phyloP scores from a whole-genome alignment of 805 yeast species.

The Debaryomyces hansenii region DNA sequence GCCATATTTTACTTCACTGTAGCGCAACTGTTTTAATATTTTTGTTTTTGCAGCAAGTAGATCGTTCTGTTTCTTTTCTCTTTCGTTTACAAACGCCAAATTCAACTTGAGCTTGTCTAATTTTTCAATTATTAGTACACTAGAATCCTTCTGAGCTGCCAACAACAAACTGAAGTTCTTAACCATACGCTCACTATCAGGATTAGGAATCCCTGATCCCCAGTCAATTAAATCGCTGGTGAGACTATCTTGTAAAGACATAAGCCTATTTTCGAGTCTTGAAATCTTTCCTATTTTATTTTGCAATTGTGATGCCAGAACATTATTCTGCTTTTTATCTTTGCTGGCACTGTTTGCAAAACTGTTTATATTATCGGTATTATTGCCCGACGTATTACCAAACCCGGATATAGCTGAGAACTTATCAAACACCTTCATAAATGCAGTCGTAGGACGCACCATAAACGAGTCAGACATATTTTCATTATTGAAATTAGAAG shows the following conservation, averaged over 20 bases:
- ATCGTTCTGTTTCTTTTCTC: constrained; percentile 49
- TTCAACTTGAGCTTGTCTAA: constrained; percentile 45
- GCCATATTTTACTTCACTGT: constrained; percentile 47
- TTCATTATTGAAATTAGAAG: constrained; percentile 10
- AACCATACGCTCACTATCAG: constrained; percentile 38
- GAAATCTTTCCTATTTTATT: constrained; percentile 21
- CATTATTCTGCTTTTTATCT: constrained; percentile 6
- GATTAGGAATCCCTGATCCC: constrained; percentile 39
- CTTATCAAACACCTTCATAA: constrained; percentile 20
- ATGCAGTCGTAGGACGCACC: constrained; percentile 22
- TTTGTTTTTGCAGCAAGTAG: constrained; percentile 36
- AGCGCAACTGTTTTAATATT: constrained; percentile 38
- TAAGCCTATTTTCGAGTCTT: constrained; percentile 37
- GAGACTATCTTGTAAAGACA: constrained; percentile 36
- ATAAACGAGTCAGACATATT: constrained; percentile 9
- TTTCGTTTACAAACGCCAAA: constrained; percentile 45
- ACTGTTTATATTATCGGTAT: neutral
- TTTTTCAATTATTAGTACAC: constrained; percentile 39
- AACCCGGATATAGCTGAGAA: constrained; percentile 11
- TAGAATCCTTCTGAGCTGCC: constrained; percentile 34
- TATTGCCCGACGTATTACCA: constrained; percentile 1
- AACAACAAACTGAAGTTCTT: constrained; percentile 41
- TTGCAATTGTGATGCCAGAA: constrained; percentile 10
- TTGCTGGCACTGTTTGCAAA: constrained; percentile 3
- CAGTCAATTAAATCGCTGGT: constrained; percentile 42